phyloP scores from a whole-genome alignment of 2,329 filamentous ascomycete species.

The Aspergillus pseudoterreus region DNA sequence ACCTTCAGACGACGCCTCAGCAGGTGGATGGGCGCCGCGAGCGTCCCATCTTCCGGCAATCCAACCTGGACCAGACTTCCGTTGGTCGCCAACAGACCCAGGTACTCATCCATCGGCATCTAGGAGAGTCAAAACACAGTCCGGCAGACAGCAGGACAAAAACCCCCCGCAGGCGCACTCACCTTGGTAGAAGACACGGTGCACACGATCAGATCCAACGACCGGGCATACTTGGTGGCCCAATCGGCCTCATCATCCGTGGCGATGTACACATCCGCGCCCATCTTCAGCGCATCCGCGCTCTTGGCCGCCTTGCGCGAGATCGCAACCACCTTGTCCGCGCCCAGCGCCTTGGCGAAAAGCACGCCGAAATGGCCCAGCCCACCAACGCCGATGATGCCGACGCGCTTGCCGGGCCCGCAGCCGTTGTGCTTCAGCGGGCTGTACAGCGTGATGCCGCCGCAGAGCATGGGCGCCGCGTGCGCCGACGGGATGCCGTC shows the following conservation, averaged over 20 bases:
- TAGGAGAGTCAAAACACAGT: slow-evolving; percentile 10
- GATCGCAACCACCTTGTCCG: slow-evolving; percentile 59
- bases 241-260: slow-evolving; percentile 55
- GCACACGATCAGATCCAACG: slow-evolving; percentile 55
- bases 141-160: background rate
- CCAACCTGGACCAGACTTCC: slow-evolving; percentile 65
- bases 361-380: slow-evolving; percentile 71
- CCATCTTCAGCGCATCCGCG: slow-evolving; percentile 52
- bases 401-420: slow-evolving; percentile 69
- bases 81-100: slow-evolving; percentile 55
- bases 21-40: slow-evolving; percentile 52
- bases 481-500: slow-evolving; percentile 46
- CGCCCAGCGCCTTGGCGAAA: slow-evolving; percentile 67
- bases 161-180: slow-evolving; percentile 3
- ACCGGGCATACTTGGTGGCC: slow-evolving; percentile 45
- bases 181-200: slow-evolving; percentile 54
- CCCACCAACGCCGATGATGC: slow-evolving; percentile 70
- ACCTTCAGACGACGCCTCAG: slow-evolving; percentile 56
- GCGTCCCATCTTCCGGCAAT: slow-evolving; percentile 56
- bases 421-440: slow-evolving; percentile 65
- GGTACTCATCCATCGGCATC: slow-evolving; percentile 63
- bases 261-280: slow-evolving; percentile 54
- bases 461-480: slow-evolving; percentile 72
- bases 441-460: slow-evolving; percentile 69
- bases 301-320: slow-evolving; percentile 51